Conservation (phyloP, 768 basidiomycete species). For the Podaxis sp. region DNA sequence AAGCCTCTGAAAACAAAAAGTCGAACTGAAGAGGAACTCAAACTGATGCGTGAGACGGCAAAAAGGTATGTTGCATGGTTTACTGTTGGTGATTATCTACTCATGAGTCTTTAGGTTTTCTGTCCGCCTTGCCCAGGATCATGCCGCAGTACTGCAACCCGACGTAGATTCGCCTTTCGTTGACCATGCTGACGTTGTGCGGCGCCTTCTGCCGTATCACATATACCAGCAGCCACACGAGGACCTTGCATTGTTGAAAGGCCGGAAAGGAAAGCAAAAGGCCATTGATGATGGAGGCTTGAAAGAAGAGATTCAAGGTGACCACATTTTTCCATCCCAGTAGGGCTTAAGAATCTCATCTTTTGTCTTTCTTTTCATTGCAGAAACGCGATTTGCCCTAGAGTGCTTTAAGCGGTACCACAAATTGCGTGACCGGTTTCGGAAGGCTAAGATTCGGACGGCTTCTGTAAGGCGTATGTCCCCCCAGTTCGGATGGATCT, state of each 20-base stretch:
- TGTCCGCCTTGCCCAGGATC: constrained; percentile 59
- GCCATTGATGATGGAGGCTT: constrained; percentile 42
- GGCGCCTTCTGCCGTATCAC: constrained; percentile 78
- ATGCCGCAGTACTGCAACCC: constrained; percentile 55
- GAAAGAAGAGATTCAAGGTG: constrained; percentile 52
- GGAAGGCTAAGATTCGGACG: constrained; percentile 46
- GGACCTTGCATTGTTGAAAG: constrained; percentile 43
- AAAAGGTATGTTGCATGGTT: constrained; percentile 34
- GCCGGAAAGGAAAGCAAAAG: constrained; percentile 63
- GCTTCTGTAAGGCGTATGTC: constrained; percentile 49
- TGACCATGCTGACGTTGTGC: constrained; percentile 59
- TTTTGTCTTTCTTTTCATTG: background rate
- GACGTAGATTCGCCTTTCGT: constrained; percentile 70
- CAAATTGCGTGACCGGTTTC: constrained; percentile 57
- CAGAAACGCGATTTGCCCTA: constrained; percentile 72
- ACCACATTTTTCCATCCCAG: constrained; percentile 8
- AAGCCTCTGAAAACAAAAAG: constrained; percentile 30
- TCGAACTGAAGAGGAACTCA: constrained; percentile 50
- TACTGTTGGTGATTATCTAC: background rate
- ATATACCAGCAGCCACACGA: constrained; percentile 73
- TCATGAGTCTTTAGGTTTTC: constrained; percentile 41
- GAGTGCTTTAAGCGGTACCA: constrained; percentile 60
- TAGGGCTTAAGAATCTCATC: background rate
- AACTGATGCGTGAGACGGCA: constrained; percentile 43
- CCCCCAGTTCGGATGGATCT: background rate